Base-by-base conservation (phyloP, 805 yeast species). In the Blastobotrys americana region DNA sequence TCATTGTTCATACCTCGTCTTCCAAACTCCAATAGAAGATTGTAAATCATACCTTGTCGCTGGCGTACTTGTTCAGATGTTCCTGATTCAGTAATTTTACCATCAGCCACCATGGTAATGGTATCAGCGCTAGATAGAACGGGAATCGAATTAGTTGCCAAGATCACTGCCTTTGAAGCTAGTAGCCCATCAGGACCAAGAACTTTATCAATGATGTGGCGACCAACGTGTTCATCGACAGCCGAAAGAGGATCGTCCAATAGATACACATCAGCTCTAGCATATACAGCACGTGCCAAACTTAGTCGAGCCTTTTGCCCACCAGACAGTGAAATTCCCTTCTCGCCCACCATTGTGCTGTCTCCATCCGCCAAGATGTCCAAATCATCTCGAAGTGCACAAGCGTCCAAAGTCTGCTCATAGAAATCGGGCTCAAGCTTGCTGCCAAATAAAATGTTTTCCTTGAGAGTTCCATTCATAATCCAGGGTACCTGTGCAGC, bases 401-500 rank as follows among this genome's bases (percentile, higher is more conserved):
- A 85, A 1, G 82, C 82, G 33, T 70, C 64, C 10, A 86, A 59
- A 4, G 84, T 74, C 13, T 64, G 62, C 4, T 72, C 56, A 57
- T 85, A 85, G 49, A 67, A 72, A 2, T 63, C 57, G 41, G 70
- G 65, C 44, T 80, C 76, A 46, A 59, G 78, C 15, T 73, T 73
- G 16, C 58, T 49, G 13, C 95, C 95, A 64, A 85, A 86, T 10
- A 72, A 41, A 43, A 85, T 84, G 57, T 85, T 85, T 15, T 82
- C 87, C 55, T 75, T 74, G 3, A 93, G 90, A 2, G 94, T 73
- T 28, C 95, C 97, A 60, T 93, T 93, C 84, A 88, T 83, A 51
- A 93, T 88, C 98, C 98, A 93, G 1, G 98, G 94, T 34, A 84
- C 80, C 17, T 87, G 88, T 44, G 95, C 80, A 35, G 84, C 95